Evolutionary conservation across 805 yeast genomes (phyloP), one percentile per base, ranked within the genome.

Genomic region (Groenewaldozyma tartarivorans): DNA sequence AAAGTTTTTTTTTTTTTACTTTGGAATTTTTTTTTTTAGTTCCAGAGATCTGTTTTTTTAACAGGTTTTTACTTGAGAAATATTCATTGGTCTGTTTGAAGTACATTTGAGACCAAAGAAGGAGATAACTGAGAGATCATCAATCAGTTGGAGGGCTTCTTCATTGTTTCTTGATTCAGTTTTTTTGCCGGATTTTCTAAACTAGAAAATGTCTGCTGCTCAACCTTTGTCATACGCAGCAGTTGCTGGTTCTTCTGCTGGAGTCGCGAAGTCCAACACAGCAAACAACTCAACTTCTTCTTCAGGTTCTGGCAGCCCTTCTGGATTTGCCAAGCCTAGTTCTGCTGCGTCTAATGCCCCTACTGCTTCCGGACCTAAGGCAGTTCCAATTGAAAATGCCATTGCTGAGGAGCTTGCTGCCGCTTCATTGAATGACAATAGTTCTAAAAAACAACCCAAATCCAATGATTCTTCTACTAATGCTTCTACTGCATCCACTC

Each of bases 171-270:
- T n/a, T n/a, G n/a, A n/a, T n/a, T n/a, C n/a, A n/a, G n/a, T n/a
- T n/a, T n/a, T n/a, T n/a, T n/a, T n/a, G n/a, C n/a, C n/a, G n/a
- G n/a, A n/a, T n/a, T n/a, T n/a, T n/a, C n/a, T n/a, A n/a, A n/a
- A n/a, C n/a, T n/a, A n/a, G n/a, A n/a, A n/a, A 11, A 31, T 31
- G 34, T 31, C 34, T 31, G 15, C 56, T 13, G 46, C 50, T 15
- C n/a, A n/a, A n/a, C 45, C 58, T 9, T 38, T 51, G 26, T 45
- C 55, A 20, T 46, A 45, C 46, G 48, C 51, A 39, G 29, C 44
- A 33, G 46, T 45, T 27, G 46, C 49, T 32, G 45, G 50, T 26
- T 48, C 53, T 36, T 37, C 33, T 20, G n/a, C 11, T 26, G 30
- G 13, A 26, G 11, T n/a, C n/a, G n/a, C n/a, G n/a, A 45, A 15